Percentiles rank a stretch among this genome's conserved stretches.
Conservation (phyloP, 306 rosid species). For the Cotoneaster glaucophyllus region DNA sequence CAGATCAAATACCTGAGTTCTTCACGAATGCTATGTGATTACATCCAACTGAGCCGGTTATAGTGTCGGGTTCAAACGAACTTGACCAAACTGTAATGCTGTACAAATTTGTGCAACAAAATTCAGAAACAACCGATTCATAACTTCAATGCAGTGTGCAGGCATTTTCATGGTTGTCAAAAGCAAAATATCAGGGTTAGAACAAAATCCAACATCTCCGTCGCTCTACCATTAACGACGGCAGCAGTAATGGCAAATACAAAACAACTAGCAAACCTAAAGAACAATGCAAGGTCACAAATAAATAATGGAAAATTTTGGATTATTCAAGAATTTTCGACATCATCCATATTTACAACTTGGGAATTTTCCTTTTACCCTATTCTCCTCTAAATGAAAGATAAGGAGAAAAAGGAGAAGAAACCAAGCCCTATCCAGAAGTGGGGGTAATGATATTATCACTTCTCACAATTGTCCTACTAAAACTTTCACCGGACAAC, state of each 20-base stretch:
- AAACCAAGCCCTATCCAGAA: conserved; percentile 4
- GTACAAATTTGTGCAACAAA: background rate
- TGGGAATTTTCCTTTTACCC: background rate
- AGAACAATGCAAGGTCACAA: background rate
- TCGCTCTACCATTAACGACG: background rate
- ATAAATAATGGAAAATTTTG: too few relatives aligned
- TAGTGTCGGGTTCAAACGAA: too few relatives aligned
- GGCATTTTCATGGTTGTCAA: background rate
- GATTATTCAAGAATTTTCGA: background rate
- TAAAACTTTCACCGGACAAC: conserved; percentile 6
- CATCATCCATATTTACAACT: conserved; percentile 13
- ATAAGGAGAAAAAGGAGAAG: background rate
- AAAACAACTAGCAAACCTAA: background rate
- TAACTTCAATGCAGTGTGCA: background rate
- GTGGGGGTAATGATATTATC: conserved; percentile 8
- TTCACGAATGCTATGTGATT: background rate
- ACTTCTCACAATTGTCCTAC: conserved; percentile 10
- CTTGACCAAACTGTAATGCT: background rate
- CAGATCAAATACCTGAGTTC: background rate
- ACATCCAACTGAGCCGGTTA: too few relatives aligned
- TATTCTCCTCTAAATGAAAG: conserved; percentile 1
- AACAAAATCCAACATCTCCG: background rate
- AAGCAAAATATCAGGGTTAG: background rate
- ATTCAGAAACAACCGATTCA: background rate
- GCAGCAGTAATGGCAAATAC: background rate